A percentile compares a stretch with the other conserved stretches of the same genome.
Conservation (phyloP, 2,329 filamentous ascomycete genomes). For the Hymenoscyphus occultus region DNA sequence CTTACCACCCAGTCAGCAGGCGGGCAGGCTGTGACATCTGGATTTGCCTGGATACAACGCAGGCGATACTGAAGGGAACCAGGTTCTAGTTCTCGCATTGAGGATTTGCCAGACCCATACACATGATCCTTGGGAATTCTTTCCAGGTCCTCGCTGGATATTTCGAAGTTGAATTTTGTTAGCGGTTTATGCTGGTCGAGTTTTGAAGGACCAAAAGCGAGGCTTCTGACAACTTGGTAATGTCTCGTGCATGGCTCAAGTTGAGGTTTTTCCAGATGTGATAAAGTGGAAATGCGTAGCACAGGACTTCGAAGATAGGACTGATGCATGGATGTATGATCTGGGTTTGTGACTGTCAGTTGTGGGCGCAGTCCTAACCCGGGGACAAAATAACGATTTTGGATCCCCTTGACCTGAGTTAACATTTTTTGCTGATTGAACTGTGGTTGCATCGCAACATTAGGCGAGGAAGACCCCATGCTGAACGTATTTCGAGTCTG, state of each 20-base stretch:
- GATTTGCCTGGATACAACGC: conserved; percentile 54
- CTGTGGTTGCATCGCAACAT: neutral
- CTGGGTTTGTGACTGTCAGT: conserved; percentile 43
- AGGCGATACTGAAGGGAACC: conserved; percentile 64
- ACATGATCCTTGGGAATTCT: conserved; percentile 29
- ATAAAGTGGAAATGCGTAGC: conserved; percentile 32
- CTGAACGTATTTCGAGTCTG: conserved; percentile 5
- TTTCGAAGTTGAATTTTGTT: conserved; percentile 39
- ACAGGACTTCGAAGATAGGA: conserved; percentile 53
- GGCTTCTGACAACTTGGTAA: conserved; percentile 57
- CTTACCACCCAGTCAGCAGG: conserved; percentile 55
- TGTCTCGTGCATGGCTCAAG: conserved; percentile 27
- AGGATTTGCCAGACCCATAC: conserved; percentile 25
- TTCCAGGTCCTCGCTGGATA: conserved; percentile 22
- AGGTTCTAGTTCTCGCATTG: conserved; percentile 41
- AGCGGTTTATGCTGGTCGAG: conserved; percentile 31
- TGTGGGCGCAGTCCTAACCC: conserved; percentile 35
- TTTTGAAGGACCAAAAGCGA: conserved; percentile 46
- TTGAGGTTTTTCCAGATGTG: conserved; percentile 28
- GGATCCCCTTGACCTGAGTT: neutral
- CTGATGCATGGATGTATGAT: conserved; percentile 54
- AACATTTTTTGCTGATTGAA: neutral
- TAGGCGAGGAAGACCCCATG: conserved; percentile 14
- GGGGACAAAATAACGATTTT: conserved; percentile 38
- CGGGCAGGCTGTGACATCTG: conserved; percentile 35